A percentile compares a stretch with the other conserved stretches of the same genome.
Conservation (phyloP, 805 yeast genomes). For the Zygosaccharomyces siamensis region DNA sequence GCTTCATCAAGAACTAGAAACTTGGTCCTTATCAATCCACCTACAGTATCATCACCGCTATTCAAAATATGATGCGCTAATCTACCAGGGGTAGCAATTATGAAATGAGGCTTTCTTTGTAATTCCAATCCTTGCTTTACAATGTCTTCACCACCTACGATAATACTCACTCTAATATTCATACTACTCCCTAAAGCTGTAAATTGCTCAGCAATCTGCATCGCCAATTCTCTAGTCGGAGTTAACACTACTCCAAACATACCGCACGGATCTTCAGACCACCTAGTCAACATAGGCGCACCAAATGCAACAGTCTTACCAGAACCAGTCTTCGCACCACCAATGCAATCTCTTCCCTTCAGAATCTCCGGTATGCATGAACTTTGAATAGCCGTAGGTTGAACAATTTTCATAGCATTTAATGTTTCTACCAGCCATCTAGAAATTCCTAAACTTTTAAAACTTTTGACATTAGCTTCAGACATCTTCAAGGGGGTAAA, state of each 20-base stretch:
- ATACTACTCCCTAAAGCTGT: constrained; percentile 85
- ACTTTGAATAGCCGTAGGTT: constrained; percentile 82
- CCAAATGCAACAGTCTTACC: constrained; percentile 98
- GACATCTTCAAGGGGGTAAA: constrained; percentile 8
- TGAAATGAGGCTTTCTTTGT: constrained; percentile 84
- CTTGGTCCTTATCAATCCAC: constrained; percentile 72
- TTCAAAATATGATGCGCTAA: constrained; percentile 84
- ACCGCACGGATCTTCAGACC: constrained; percentile 95
- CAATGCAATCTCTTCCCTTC: constrained; percentile 80
- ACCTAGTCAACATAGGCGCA: constrained; percentile 89
- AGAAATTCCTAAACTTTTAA: constrained; percentile 67
- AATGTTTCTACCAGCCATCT: constrained; percentile 84
- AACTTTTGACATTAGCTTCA: constrained; percentile 27
- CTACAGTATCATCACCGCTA: constrained; percentile 83
- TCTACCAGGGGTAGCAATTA: constrained; percentile 96
- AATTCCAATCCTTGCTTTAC: constrained; percentile 80
- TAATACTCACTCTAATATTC: constrained; percentile 75
- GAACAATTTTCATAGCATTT: constrained; percentile 69
- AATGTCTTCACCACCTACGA: constrained; percentile 95
- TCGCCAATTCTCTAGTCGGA: constrained; percentile 89
- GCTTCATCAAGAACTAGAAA: constrained; percentile 94
- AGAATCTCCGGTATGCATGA: constrained; percentile 87
- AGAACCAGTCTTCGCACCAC: constrained; percentile 97
- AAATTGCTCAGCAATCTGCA: constrained; percentile 96
- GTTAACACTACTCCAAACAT: constrained; percentile 85